A percentile compares a stretch with the other conserved stretches of the same genome.
Evolutionary conservation across 768 basidiomycete genomes (phyloP).

Genomic region (Leccinum arenicola): DNA sequence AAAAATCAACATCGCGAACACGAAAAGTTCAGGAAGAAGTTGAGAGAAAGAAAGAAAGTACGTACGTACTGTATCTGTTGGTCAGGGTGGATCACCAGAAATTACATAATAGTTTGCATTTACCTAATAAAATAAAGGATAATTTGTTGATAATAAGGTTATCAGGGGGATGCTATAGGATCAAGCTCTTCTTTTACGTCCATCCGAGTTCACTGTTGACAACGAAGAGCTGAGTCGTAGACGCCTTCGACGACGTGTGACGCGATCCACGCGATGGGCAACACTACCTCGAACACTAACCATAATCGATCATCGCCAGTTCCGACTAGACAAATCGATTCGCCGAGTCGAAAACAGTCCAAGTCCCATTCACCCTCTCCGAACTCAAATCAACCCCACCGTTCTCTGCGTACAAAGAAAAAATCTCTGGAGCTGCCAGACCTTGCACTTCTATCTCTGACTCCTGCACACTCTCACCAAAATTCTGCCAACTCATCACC

Average conservation of each 20-base stretch:
- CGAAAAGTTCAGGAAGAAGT: background rate
- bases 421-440: constrained; percentile 76
- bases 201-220: constrained; percentile 24
- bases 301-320: constrained; percentile 28
- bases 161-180: constrained; percentile 18
- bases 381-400: constrained; percentile 45
- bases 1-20: background rate
- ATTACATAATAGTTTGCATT: background rate
- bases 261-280: constrained; percentile 32
- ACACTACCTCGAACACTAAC: constrained; percentile 31
- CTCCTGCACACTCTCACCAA: constrained; percentile 38
- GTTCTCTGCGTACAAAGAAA: constrained; percentile 65
- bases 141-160: constrained; percentile 22
- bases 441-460: constrained; percentile 52
- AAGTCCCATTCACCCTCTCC: constrained; percentile 40
- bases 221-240: constrained; percentile 16
- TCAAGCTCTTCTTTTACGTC: constrained; percentile 33
- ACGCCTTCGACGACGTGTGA: constrained; percentile 15
- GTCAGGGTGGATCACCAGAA: background rate
- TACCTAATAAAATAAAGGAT: constrained; percentile 6
- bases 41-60: too few relatives aligned
- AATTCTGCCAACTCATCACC: constrained; percentile 40
- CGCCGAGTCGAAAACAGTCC: constrained; percentile 13
- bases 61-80: too few relatives aligned
- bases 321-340: constrained; percentile 26